Evolutionary conservation across 1,139 yeast species (phyloP).

Genomic region (Kodamaea arcana): DNA sequence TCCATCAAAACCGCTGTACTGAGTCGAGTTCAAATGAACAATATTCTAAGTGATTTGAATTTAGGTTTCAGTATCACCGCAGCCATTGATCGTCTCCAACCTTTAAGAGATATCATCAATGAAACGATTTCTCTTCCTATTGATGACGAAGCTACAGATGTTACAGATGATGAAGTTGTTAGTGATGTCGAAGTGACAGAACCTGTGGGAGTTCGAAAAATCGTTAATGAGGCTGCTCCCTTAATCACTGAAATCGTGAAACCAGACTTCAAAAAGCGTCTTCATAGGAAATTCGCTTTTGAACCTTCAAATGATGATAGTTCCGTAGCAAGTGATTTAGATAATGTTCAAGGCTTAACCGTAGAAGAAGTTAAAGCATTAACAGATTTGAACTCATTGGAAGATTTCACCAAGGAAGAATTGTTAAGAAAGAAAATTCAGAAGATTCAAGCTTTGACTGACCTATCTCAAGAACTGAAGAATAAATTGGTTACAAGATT

Average conservation of each 20-base stretch:
- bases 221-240: conserved; percentile 46
- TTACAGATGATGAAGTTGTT: conserved; percentile 19
- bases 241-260: conserved; percentile 48
- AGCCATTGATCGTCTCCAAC: conserved; percentile 56
- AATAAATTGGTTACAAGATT: conserved; percentile 63
- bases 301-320: conserved; percentile 17
- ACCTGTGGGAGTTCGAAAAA: conserved; percentile 53
- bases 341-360: conserved; percentile 35
- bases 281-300: conserved; percentile 1
- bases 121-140: conserved; percentile 49
- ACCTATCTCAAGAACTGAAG: conserved; percentile 50
- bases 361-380: conserved; percentile 33
- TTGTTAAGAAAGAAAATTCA: conserved; percentile 56
- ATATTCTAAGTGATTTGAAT: conserved; percentile 47
- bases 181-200: conserved; percentile 30
- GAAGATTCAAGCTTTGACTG: conserved; percentile 45
- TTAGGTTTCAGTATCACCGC: conserved; percentile 49
- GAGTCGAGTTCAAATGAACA: conserved; percentile 45
- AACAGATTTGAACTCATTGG: conserved; percentile 37
- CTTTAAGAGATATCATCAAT: conserved; percentile 48
- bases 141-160: conserved; percentile 38
- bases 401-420: conserved; percentile 50
- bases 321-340: conserved; percentile 32
- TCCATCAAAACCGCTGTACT: conserved; percentile 38
- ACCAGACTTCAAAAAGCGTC: conserved; percentile 29